Percentiles rank a stretch among this genome's conserved stretches.
These are phyloP conservation scores for Microcos paniculata DNA, from an alignment of 345 rosid genomes.

Conservation along the genomic window DNA sequence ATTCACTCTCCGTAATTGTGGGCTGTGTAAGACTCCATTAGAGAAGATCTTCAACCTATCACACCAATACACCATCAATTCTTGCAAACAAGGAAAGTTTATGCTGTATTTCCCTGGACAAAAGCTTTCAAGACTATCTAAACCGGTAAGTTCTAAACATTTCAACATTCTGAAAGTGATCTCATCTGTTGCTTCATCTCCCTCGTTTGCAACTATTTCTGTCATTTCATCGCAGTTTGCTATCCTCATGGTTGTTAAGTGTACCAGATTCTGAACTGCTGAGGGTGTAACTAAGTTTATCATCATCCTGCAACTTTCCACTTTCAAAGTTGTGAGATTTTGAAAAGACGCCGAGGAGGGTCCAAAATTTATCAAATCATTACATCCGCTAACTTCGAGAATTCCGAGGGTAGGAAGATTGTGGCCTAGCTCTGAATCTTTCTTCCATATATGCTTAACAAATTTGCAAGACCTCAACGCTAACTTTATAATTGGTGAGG, in stretches of 20 bases:
- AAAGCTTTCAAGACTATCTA: not conserved
- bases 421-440: not conserved
- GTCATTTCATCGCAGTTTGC: rapidly evolving
- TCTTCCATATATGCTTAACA: not conserved
- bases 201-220: not conserved
- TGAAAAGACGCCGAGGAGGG: not conserved
- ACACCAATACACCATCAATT: not conserved
- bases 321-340: not conserved
- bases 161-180: not conserved
- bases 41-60: not conserved
- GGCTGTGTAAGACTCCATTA: not conserved
- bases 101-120: not conserved
- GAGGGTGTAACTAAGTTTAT: not conserved
- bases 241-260: not conserved
- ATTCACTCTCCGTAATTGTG: not conserved
- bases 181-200: not conserved
- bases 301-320: not conserved
- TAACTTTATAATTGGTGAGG: not conserved
- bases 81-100: not conserved
- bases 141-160: not conserved
- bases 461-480: rapidly evolving
- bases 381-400: not conserved
- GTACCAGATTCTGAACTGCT: not conserved
- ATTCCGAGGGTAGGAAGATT: not conserved
- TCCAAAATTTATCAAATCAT: not conserved